These are phyloP conservation scores for Hanseniaspora meyeri DNA, from an alignment of 805 yeast genomes.

Conservation along the genomic window DNA sequence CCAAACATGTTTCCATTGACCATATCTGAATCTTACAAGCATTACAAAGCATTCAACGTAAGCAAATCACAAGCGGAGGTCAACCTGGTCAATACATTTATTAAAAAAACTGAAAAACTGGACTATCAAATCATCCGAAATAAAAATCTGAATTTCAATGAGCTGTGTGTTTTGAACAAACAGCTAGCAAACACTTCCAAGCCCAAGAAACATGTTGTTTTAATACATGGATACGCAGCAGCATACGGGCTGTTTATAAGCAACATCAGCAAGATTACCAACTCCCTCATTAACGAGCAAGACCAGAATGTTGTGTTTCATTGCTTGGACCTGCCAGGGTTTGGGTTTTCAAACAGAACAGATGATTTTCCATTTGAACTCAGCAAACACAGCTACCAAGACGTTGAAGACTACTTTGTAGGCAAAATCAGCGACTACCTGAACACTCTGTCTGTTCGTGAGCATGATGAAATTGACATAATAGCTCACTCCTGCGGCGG, in stretches of 20 bases:
- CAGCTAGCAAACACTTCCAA: slow-evolving; percentile 23
- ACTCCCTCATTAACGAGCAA: slow-evolving; percentile 23
- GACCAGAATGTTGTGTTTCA: slow-evolving; percentile 57
- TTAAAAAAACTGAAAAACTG: slow-evolving; percentile 39
- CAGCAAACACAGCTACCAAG: slow-evolving; percentile 17
- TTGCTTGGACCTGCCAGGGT: slow-evolving; percentile 80
- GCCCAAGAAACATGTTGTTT: slow-evolving; percentile 41
- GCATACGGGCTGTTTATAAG: slow-evolving; percentile 74
- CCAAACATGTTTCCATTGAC: slow-evolving; percentile 48
- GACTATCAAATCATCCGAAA: slow-evolving; percentile 27
- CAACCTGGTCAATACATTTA: slow-evolving; percentile 17
- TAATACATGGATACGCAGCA: slow-evolving; percentile 93
- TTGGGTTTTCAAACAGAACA: slow-evolving; percentile 80
- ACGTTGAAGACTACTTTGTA: background rate
- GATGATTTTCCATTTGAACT: slow-evolving; percentile 35
- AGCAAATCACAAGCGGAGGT: slow-evolving; percentile 27
- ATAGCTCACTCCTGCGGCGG: slow-evolving; percentile 93
- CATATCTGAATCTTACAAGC: slow-evolving; percentile 34
- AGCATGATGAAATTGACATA: slow-evolving; percentile 37
- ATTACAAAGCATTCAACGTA: slow-evolving; percentile 32
- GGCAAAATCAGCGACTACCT: background rate
- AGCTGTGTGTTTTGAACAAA: slow-evolving; percentile 50
- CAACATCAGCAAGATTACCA: slow-evolving; percentile 47
- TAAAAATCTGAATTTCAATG: slow-evolving; percentile 39
- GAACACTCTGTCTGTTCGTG: background rate